These are phyloP conservation scores for Pyricularia pennisetigena DNA, from an alignment of 2,329 filamentous ascomycete species.

Conservation along the genomic window DNA sequence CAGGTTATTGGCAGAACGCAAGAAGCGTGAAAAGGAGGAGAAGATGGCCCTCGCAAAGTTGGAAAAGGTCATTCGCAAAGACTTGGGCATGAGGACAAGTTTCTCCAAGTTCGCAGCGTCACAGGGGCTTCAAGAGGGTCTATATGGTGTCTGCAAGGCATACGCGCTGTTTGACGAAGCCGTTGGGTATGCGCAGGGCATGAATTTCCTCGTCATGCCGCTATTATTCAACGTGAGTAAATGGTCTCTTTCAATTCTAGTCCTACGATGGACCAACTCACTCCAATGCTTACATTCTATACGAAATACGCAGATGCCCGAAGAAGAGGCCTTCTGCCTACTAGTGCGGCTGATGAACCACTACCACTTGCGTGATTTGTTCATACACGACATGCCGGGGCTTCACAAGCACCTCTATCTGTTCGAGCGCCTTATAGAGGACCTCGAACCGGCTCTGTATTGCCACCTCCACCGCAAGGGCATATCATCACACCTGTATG, in stretches of 20 bases:
- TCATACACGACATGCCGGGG: slow-evolving; percentile 92
- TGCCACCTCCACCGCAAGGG: slow-evolving; percentile 84
- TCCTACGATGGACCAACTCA: not conserved
- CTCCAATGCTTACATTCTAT: not conserved
- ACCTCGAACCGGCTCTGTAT: slow-evolving; percentile 86
- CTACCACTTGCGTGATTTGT: slow-evolving; percentile 85
- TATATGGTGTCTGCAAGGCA: slow-evolving; percentile 94
- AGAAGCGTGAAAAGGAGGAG: slow-evolving; percentile 74
- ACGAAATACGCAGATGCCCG: slow-evolving; percentile 60
- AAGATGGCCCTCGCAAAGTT: slow-evolving; percentile 64
- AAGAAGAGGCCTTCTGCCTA: slow-evolving; percentile 92
- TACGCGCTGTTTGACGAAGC: slow-evolving; percentile 92
- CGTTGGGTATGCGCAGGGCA: slow-evolving; percentile 95
- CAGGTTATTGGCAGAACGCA: slow-evolving; percentile 48
- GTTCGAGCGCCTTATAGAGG: slow-evolving; percentile 88
- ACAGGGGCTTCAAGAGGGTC: slow-evolving; percentile 81
- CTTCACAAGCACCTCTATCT: slow-evolving; percentile 89
- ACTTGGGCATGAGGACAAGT: slow-evolving; percentile 85
- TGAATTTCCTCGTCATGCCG: slow-evolving; percentile 98
- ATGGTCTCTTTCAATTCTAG: slow-evolving; percentile 24
- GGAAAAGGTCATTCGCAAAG: slow-evolving; percentile 84
- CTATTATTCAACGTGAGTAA: slow-evolving; percentile 64
- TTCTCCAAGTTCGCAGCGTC: slow-evolving; percentile 94
- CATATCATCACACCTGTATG: slow-evolving; percentile 87
- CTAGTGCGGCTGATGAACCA: slow-evolving; percentile 94